These are phyloP conservation scores for Cercospora beticola DNA, from an alignment of 2,329 filamentous ascomycete species.

Conservation along the genomic window DNA sequence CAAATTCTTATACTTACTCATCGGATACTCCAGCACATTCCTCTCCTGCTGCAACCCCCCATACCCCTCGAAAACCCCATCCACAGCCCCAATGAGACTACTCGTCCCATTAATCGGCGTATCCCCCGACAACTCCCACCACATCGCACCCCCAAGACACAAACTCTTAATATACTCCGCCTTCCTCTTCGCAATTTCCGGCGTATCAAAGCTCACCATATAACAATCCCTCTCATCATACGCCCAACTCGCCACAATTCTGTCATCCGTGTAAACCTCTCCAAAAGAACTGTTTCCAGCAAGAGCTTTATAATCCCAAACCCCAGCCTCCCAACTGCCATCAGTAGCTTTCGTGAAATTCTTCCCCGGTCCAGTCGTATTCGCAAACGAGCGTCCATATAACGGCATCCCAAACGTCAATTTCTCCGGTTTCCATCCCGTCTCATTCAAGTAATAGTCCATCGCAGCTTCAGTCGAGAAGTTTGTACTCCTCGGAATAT, in stretches of 20 bases:
- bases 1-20: conserved; percentile 56
- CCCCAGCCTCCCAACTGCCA: conserved; percentile 78
- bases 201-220: conserved; percentile 75
- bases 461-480: conserved; percentile 73
- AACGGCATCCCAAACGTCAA: conserved; percentile 87
- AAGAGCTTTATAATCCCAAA: conserved; percentile 58
- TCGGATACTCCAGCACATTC: conserved; percentile 53
- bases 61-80: conserved; percentile 36
- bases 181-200: conserved; percentile 65
- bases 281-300: conserved; percentile 61
- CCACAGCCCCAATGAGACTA: conserved; percentile 53
- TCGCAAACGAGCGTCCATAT: conserved; percentile 74
- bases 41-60: conserved; percentile 45
- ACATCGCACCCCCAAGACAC: conserved; percentile 70
- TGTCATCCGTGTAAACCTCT: conserved; percentile 61
- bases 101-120: conserved; percentile 51
- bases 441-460: conserved; percentile 59
- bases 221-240: conserved; percentile 63
- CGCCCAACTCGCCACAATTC: conserved; percentile 69
- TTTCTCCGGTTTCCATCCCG: conserved; percentile 63
- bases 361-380: conserved; percentile 70
- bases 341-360: conserved; percentile 68
- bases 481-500: conserved; percentile 65
- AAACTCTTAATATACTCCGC: conserved; percentile 64
- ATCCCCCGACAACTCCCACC: conserved; percentile 80